A percentile compares a stretch with the other conserved stretches of the same genome.
Evolutionary conservation across 2,329 filamentous ascomycete genomes (phyloP).

Genomic region (Epichloe hybrida): DNA sequence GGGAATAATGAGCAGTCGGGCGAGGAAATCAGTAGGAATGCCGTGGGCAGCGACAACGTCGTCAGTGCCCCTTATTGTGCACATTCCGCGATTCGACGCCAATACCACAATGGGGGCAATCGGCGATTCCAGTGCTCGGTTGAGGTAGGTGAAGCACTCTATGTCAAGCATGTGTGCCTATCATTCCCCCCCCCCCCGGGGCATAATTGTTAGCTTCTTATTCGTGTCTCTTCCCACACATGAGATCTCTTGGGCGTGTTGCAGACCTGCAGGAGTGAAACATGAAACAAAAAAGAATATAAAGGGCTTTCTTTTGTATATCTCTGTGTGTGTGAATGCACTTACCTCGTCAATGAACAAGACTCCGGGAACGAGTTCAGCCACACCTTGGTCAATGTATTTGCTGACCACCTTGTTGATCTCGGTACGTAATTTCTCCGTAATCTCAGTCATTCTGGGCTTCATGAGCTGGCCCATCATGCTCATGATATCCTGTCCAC

Average conservation of each 20-base stretch:
- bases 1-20: slow-evolving; percentile 88
- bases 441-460: slow-evolving; percentile 98
- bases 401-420: slow-evolving; percentile 99
- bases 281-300: neutral
- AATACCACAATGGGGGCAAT: slow-evolving; percentile 96
- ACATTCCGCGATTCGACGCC: slow-evolving; percentile 90
- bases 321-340: neutral
- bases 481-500: slow-evolving; percentile 98
- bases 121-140: slow-evolving; percentile 87
- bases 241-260: neutral
- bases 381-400: slow-evolving; percentile 96
- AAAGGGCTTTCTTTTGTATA: neutral
- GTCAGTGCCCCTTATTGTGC: slow-evolving; percentile 77
- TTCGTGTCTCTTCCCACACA: neutral
- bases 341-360: slow-evolving; percentile 94
- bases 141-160: slow-evolving; percentile 97
- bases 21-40: slow-evolving; percentile 84
- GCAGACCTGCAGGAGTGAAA: neutral
- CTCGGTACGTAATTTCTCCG: slow-evolving; percentile 85
- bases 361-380: slow-evolving; percentile 94
- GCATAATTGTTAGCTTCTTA: slow-evolving; percentile 2
- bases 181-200: neutral
- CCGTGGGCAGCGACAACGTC: slow-evolving; percentile 80
- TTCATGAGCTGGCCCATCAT: slow-evolving; percentile 99
- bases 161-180: slow-evolving; percentile 99